These are phyloP conservation scores for Cicer cuneatum DNA, from an alignment of 306 rosid genomes.

Conservation along the genomic window DNA sequence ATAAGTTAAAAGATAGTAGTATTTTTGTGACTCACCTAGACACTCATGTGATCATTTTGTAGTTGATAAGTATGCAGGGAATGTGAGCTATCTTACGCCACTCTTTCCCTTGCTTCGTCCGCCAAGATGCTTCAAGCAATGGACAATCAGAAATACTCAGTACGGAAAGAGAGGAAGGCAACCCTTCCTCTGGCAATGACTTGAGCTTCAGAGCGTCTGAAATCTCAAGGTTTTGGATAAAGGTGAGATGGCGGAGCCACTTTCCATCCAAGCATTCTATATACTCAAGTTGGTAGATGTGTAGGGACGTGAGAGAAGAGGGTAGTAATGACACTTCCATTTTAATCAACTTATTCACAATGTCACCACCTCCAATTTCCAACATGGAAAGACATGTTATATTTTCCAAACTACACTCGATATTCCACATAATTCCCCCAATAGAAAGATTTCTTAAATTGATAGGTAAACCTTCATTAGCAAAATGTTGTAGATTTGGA, in stretches of 20 bases:
- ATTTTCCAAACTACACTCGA: not conserved
- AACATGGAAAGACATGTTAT: not conserved
- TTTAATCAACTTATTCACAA: not conserved
- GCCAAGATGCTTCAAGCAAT: conserved; percentile 12
- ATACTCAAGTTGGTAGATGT: not conserved
- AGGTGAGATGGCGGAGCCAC: not conserved
- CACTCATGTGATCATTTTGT: conserved; percentile 1
- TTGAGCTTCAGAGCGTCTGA: not conserved
- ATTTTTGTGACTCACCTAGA: conserved; percentile 13
- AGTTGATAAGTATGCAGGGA: conserved; percentile 20
- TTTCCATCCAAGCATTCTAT: conserved; percentile 16
- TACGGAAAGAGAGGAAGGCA: conserved; percentile 11
- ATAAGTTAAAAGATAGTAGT: not conserved
- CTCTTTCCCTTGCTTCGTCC: conserved; percentile 16
- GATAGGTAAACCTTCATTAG: not conserved
- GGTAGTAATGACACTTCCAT: conserved; percentile 25
- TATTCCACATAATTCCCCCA: not conserved
- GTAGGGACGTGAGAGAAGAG: conserved; percentile 1
- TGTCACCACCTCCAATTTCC: not conserved
- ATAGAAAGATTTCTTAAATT: not conserved
- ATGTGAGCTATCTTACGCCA: conserved; percentile 25
- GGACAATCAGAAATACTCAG: not conserved
- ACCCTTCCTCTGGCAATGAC: conserved; percentile 16
- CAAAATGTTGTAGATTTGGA: conserved; percentile 9
- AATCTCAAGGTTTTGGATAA: conserved; percentile 20